Evolutionary conservation across 2,329 filamentous ascomycete genomes (phyloP).

Genomic region (Xylariaceae sp.): DNA sequence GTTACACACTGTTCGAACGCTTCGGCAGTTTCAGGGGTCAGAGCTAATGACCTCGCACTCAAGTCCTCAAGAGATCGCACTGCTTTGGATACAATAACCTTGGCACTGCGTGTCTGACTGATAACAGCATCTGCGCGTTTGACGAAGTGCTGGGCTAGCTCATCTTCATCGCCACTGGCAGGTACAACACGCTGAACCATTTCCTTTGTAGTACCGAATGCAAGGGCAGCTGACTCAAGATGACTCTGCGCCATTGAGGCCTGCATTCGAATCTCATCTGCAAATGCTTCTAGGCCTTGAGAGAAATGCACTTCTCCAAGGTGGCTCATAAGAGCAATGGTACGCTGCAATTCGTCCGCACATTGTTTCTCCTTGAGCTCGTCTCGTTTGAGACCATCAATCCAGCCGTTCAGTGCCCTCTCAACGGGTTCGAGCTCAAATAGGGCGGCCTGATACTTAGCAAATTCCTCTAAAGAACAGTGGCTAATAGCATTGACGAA

Average conservation of each 20-base stretch:
- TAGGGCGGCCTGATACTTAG: slow-evolving; percentile 72
- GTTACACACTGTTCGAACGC: slow-evolving; percentile 69
- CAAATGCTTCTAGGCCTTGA: slow-evolving; percentile 67
- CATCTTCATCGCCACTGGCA: slow-evolving; percentile 59
- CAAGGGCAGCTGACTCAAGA: slow-evolving; percentile 68
- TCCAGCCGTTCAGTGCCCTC: slow-evolving; percentile 81
- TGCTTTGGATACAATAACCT: slow-evolving; percentile 78
- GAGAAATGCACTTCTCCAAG: slow-evolving; percentile 78
- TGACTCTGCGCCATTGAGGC: slow-evolving; percentile 75
- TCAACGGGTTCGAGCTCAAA: slow-evolving; percentile 92
- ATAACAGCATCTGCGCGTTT: slow-evolving; percentile 71
- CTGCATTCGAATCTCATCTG: slow-evolving; percentile 77
- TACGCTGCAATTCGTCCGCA: slow-evolving; percentile 75
- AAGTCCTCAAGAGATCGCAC: slow-evolving; percentile 76
- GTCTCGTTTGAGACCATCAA: slow-evolving; percentile 78
- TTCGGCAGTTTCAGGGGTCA: slow-evolving; percentile 64
- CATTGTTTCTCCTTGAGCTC: slow-evolving; percentile 84
- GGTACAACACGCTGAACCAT: slow-evolving; percentile 68
- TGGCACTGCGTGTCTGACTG: slow-evolving; percentile 74
- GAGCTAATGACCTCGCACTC: slow-evolving; percentile 69
- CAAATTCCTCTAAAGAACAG: slow-evolving; percentile 76
- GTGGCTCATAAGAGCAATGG: slow-evolving; percentile 83
- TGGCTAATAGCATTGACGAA: slow-evolving; percentile 78
- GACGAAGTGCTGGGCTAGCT: slow-evolving; percentile 63
- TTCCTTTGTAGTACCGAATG: slow-evolving; percentile 43